phyloP scores from a whole-genome alignment of 2,329 filamentous ascomycete species.

The Lecanicillium sp. region DNA sequence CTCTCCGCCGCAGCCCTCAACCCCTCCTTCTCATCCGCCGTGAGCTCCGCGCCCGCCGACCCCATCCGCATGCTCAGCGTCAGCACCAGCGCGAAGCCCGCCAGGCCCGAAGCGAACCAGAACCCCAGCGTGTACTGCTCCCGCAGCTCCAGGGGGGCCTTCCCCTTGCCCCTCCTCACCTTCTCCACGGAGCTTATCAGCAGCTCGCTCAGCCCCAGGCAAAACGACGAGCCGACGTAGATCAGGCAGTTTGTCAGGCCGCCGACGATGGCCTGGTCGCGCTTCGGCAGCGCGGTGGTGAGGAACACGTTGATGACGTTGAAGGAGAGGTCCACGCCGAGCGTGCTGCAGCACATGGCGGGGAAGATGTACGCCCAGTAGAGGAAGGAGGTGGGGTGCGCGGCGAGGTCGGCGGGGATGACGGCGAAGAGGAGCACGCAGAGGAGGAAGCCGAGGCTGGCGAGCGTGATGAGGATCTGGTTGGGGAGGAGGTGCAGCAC shows the following conservation, averaged over 20 bases:
- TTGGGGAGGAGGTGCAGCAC: conserved; percentile 11
- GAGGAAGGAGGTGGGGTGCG: conserved; percentile 7
- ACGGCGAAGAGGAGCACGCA: conserved; percentile 22
- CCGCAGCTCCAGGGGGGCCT: conserved; percentile 28
- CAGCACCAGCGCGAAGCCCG: conserved; percentile 41
- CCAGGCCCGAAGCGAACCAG: conserved; percentile 49
- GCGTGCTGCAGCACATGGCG: conserved; percentile 47
- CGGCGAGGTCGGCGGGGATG: background rate
- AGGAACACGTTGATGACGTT: conserved; percentile 58
- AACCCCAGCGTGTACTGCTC: conserved; percentile 48
- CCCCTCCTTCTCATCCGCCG: conserved; percentile 12
- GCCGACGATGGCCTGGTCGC: conserved; percentile 54
- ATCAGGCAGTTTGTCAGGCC: conserved; percentile 53
- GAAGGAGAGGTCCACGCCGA: conserved; percentile 57
- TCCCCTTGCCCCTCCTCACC: background rate
- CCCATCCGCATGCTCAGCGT: conserved; percentile 12
- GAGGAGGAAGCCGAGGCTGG: conserved; percentile 29
- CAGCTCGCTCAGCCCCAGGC: conserved; percentile 55
- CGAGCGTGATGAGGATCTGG: conserved; percentile 14
- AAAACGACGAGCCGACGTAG: conserved; percentile 53
- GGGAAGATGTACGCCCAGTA: conserved; percentile 59
- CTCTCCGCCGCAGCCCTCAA: background rate
- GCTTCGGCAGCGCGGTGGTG: conserved; percentile 49
- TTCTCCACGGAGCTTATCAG: conserved; percentile 32
- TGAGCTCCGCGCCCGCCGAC: conserved; percentile 13